Percentiles rank a stretch among this genome's conserved stretches.
Conservation (phyloP, 2,329 filamentous ascomycete species). For the Calonectria montana region DNA sequence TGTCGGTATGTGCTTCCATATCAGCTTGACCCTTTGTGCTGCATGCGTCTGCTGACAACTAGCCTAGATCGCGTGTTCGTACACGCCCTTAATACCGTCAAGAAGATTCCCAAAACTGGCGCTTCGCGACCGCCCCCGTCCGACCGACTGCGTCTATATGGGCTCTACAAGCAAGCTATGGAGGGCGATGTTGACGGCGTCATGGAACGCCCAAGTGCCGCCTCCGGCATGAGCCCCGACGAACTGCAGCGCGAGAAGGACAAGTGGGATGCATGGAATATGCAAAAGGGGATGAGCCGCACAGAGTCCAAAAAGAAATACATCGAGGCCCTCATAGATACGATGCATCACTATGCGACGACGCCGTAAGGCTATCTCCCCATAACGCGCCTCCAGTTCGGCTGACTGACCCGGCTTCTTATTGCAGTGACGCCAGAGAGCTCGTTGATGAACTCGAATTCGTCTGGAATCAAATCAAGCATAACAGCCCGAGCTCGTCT, state of each 20-base stretch:
- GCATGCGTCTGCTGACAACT: conserved; percentile 20
- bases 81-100: conserved; percentile 98
- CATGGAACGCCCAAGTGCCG: conserved; percentile 80
- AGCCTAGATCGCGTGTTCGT: conserved; percentile 94
- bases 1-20: conserved; percentile 41
- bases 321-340: conserved; percentile 93
- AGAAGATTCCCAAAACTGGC: conserved; percentile 95
- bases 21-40: neutral
- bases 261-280: conserved; percentile 96
- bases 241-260: conserved; percentile 70
- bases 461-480: conserved; percentile 98
- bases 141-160: conserved; percentile 93
- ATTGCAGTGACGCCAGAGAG: conserved; percentile 78
- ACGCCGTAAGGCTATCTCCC: conserved; percentile 69
- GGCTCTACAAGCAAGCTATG: conserved; percentile 99
- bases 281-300: conserved; percentile 82
- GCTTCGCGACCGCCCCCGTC: conserved; percentile 86
- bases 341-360: conserved; percentile 95
- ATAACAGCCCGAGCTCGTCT: conserved; percentile 77
- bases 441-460: conserved; percentile 97
- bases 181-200: conserved; percentile 96
- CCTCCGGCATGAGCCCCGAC: conserved; percentile 59
- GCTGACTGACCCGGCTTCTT: conserved; percentile 32
- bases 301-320: conserved; percentile 96
- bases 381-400: neutral